Evolutionary conservation across 306 rosid species (phyloP).

Genomic region (Oxytropis ochrocephala): DNA sequence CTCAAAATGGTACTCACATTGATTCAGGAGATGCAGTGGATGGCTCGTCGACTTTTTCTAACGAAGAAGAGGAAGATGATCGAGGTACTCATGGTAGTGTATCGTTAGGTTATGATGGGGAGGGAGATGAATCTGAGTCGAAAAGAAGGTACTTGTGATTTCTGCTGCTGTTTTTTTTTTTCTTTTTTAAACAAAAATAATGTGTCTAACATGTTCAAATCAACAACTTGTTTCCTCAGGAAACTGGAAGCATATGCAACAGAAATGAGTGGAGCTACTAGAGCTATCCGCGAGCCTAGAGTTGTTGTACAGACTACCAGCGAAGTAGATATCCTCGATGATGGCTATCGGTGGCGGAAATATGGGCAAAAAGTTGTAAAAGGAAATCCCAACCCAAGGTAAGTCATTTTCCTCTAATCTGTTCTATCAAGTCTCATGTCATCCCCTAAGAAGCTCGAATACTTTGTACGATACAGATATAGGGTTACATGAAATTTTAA

Average conservation of each 20-base stretch:
- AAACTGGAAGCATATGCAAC: slow-evolving; percentile 78
- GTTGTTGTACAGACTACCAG: slow-evolving; percentile 99
- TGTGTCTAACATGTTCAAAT: slow-evolving; percentile 16
- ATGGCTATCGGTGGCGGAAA: slow-evolving; percentile 97
- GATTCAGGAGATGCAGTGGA: slow-evolving; percentile 78
- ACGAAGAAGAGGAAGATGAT: slow-evolving; percentile 90
- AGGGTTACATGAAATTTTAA: no score
- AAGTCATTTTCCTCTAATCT: not conserved
- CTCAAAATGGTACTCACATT: slow-evolving; percentile 55
- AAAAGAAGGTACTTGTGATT: slow-evolving; percentile 66
- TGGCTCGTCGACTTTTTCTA: slow-evolving; percentile 81
- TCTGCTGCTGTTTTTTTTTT: slow-evolving; percentile 10
- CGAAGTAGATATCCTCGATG: slow-evolving; percentile 94
- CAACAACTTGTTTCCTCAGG: slow-evolving; percentile 42
- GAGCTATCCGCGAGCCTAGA: slow-evolving; percentile 97
- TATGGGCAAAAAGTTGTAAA: slow-evolving; percentile 97
- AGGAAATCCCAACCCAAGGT: slow-evolving; percentile 99
- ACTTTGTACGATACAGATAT: no score
- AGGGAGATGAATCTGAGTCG: slow-evolving; percentile 92
- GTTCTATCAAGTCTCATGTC: not conserved
- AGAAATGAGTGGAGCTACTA: slow-evolving; percentile 93
- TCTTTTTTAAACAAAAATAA: not conserved
- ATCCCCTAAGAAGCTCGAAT: no score
- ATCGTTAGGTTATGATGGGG: slow-evolving; percentile 73
- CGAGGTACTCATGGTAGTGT: slow-evolving; percentile 86